phyloP scores from a whole-genome alignment of 768 basidiomycete species.

The Termitomyces sp. region DNA sequence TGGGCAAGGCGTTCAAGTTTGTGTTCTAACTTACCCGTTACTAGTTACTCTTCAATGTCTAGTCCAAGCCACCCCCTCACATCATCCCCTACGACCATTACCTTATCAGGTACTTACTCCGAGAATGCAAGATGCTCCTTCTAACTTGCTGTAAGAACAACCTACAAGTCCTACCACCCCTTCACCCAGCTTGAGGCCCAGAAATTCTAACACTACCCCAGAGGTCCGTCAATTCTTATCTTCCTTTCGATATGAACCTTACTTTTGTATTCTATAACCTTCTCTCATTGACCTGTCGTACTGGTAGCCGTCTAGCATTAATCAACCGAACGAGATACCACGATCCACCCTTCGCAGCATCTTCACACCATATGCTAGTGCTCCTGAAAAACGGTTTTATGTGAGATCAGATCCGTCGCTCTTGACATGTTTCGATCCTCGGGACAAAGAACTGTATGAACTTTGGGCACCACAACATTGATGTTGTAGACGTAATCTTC shows the following conservation, averaged over 20 bases:
- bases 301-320: constrained; percentile 9
- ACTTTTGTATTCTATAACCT: neutral
- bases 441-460: constrained; percentile 74
- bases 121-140: neutral
- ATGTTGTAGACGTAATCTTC: neutral
- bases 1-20: no score
- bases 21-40: neutral
- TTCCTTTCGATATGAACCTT: neutral
- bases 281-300: neutral
- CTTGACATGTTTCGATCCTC: constrained; percentile 70
- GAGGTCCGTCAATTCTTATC: constrained; percentile 3
- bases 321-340: constrained; percentile 23
- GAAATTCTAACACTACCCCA: constrained; percentile 5
- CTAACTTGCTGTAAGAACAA: constrained; percentile 8
- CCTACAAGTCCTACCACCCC: constrained; percentile 17
- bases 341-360: constrained; percentile 30
- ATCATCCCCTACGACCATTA: constrained; percentile 17
- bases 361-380: constrained; percentile 23
- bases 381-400: constrained; percentile 32
- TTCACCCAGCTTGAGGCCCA: constrained; percentile 13
- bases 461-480: constrained; percentile 64
- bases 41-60: constrained; percentile 4
- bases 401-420: constrained; percentile 67
- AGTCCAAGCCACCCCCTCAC: constrained; percentile 11
- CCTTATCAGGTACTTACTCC: constrained; percentile 11